These are phyloP conservation scores for Amaranthus palmeri DNA, from an alignment of 148 eudicot genomes.

Conservation along the genomic window DNA sequence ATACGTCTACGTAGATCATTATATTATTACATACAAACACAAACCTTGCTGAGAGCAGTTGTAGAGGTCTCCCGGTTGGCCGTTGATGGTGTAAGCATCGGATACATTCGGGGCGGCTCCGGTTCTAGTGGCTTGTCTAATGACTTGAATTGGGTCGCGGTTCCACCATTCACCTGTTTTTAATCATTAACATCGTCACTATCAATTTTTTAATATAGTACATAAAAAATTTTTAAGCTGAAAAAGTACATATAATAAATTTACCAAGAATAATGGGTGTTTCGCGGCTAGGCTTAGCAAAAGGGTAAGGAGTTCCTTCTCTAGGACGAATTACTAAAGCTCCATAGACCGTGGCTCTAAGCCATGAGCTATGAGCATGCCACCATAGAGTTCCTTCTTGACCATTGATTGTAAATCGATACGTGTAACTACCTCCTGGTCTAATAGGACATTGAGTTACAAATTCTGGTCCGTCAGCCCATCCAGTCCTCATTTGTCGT, in stretches of 20 bases:
- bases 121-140: slow-evolving; percentile 64
- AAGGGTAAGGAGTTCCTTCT: slow-evolving; percentile 76
- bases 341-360: slow-evolving; percentile 91
- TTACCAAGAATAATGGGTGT: slow-evolving; percentile 80
- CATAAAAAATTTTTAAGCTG: neutral
- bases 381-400: slow-evolving; percentile 98
- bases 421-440: slow-evolving; percentile 86
- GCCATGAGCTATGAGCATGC: slow-evolving; percentile 98
- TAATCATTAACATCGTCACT: neutral
- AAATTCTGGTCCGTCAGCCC: slow-evolving; percentile 99
- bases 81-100: slow-evolving; percentile 87
- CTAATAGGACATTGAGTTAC: slow-evolving; percentile 94
- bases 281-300: slow-evolving; percentile 71
- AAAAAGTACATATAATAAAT: neutral
- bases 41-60: slow-evolving; percentile 79
- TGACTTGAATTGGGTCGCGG: slow-evolving; percentile 57
- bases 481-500: slow-evolving; percentile 81
- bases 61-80: slow-evolving; percentile 92
- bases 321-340: slow-evolving; percentile 74
- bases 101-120: slow-evolving; percentile 86
- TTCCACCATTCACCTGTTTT: slow-evolving; percentile 94
- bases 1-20: too few relatives aligned
- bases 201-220: neutral
- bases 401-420: slow-evolving; percentile 63
- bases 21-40: neutral